Base-by-base conservation (phyloP, 129 eudicot genomes). In the Centella asiatica region DNA sequence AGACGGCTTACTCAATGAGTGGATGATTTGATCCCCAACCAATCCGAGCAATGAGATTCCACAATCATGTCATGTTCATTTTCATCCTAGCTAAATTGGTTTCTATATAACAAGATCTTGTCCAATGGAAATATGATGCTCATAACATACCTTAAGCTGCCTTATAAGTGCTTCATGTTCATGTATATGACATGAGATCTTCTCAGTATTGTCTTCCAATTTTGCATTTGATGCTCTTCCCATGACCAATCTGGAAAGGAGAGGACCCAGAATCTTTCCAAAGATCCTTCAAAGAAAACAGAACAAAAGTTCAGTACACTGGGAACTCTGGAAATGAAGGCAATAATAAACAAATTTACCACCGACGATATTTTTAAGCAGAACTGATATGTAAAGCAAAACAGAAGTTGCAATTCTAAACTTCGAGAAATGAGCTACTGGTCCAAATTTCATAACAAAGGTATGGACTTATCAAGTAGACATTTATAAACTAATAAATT, bases 121-220 rank as follows among this genome's bases (percentile, higher is more conserved):
- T 29, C 44, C 62, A n/a, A 57, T 57, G 44, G 8, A 2, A 23
- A 18, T 37, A 20, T 57, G 10, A 57, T 18, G 44, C 44, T 25
- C 29, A 61, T 65, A 65, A 63, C 68, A 31, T 75, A 85, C 93
- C 93, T 81, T 81, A 22, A 87, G 85, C 74, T 78, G 80, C 59
- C 60, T 75, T 54, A 85, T 87, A 59, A 84, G 75, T 70, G 65
- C 65, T 84, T 90, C 90, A 67, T 86, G 81, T 56, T 86, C 84
- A 47, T 65, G 79, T 44, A 86, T 66, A 68, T 76, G 81, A 59
- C 54, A 48, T 2, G 83, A 75, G 76, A 73, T 79, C 51, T 70
- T 76, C 70, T 74, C 81, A 46, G 65, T 39, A 60, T 72, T 67
- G 60, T 56, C 67, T 57, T 59, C 68, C 66, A 60, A 62, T 68